A percentile compares a stretch with the other conserved stretches of the same genome.
Conservation (phyloP, 2,329 filamentous ascomycete genomes). For the Aspergillus sp. region DNA sequence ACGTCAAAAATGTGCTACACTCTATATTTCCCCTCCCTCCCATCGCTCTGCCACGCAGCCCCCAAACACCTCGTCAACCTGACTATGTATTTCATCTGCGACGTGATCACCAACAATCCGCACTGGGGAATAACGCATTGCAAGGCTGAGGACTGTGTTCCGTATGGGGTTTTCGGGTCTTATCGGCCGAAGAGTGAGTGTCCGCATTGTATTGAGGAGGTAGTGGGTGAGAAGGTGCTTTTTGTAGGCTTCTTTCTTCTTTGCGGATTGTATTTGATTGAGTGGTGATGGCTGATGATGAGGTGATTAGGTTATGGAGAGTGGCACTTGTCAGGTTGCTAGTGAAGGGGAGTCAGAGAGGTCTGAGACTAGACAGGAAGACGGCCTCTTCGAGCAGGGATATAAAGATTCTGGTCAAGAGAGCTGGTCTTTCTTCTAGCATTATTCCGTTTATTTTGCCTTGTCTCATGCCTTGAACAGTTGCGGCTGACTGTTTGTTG, state of each 20-base stretch:
- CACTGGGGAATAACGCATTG: not conserved
- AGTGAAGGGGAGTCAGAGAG: too few relatives aligned
- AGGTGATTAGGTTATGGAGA: too few relatives aligned
- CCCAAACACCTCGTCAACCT: not conserved
- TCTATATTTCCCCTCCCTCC: not conserved
- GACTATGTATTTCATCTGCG: not conserved
- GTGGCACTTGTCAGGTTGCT: too few relatives aligned
- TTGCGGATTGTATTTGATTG: not conserved
- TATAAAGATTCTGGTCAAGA: too few relatives aligned
- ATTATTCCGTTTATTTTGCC: too few relatives aligned
- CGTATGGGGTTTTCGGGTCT: not conserved
- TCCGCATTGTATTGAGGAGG: not conserved
- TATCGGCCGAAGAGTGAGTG: not conserved
- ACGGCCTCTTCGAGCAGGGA: too few relatives aligned
- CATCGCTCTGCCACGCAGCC: not conserved
- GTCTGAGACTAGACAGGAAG: too few relatives aligned
- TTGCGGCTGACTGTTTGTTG: too few relatives aligned
- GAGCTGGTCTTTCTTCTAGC: too few relatives aligned
- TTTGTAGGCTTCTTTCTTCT: not conserved
- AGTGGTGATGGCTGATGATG: too few relatives aligned
- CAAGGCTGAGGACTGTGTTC: not conserved
- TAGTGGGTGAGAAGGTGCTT: not conserved
- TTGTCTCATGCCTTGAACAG: too few relatives aligned
- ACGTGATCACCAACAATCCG: not conserved
- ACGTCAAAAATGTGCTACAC: not conserved